Base-by-base conservation (phyloP, 2,329 filamentous ascomycete genomes). In the Aspergillus awamori region DNA sequence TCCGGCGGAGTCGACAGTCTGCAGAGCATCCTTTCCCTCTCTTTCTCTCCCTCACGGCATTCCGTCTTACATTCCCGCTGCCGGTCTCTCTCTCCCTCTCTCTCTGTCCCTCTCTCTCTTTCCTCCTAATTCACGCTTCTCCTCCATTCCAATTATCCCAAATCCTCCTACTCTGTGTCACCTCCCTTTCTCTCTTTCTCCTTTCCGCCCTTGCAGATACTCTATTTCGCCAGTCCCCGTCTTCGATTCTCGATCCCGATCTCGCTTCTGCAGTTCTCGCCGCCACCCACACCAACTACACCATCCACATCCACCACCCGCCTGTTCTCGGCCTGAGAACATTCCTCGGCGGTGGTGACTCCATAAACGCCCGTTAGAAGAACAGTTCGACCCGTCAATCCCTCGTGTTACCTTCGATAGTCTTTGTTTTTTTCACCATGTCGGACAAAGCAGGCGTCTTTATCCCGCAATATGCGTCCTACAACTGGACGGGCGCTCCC, bases 401-500 rank as follows among this genome's bases (percentile, higher is more conserved):
- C 41, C 28, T 43, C 22, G 17, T 33, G 10, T 47, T 22, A 56
- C 26, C 26, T 49, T 33, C n/a, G 39, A 53, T 33, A 58, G 28
- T 22, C 5, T 15, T 36, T 13, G 5, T 26, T 36, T 36, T 36
- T 36, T n/a, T 62, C 64, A 65, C 47, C 58, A 77, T 76, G 68
- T 68, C 72, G 39, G 69, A 71, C 65, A 68, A 67, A 58, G 66
- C 67, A 53, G 65, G 68, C 60, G 69, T 71, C 15, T 79, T 72
- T 63, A 63, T 68, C 57, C 79, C 79, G 22, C 72, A 79, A 52
- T 82, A 81, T 71, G 79, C 80, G 22, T 81, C 80, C 22, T 82
- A 81, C 73, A 80, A 81, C 72, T 82, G 79, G 79, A 77, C 77
- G 10, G 79, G 80, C 41, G 76, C 78, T 51, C 80, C 80, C 20